Base-by-base conservation (phyloP, 2,329 filamentous ascomycete genomes). In the Fusarium luffae region DNA sequence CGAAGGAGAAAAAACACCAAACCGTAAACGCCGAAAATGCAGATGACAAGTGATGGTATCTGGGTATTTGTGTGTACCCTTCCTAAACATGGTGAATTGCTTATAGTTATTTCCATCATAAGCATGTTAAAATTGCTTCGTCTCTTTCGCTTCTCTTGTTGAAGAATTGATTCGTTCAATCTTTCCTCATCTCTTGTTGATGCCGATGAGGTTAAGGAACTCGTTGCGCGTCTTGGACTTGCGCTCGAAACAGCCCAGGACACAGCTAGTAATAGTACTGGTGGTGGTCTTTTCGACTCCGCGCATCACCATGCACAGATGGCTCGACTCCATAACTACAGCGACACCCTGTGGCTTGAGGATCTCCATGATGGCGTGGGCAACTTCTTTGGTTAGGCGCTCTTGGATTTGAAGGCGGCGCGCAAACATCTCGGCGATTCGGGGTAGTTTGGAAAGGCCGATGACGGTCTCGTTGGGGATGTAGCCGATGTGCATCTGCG, bases 261-360 rank as follows among this genome's bases (percentile, higher is more conserved):
- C 97, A 79, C 95, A 98, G 83, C 94, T 98, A 19, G 96, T 99
- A 40, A 97, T 96, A 9, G 96, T 98, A 19, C 88, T 92, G 52
- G 92, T 90, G 42, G 86, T 88, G 0, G 93, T 94, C 85, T 99
- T 98, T 79, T 98, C 89, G 12, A 99, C 95, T n/a, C 96, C 96
- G 48, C 96, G 89, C 94, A 98, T 98, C 18, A 97, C 94, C 95
- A 98, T 99, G 85, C 96, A 99, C 48, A 98, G 84, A 82, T 99
- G 96, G 76, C 90, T 94, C 16, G 93, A 97, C 78, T 99, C 96
- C 91, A 99, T 97, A 63, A 99, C 95, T 4, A 99, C 96, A 21
- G 93, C 95, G 3, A 99, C 95, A 48, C 96, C 96, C 77, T 97
- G 93, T 4, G 96, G 96, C 79, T 97, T 92, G 49, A 99, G 86